phyloP scores from a whole-genome alignment of 305 asterid species.

The Withania somnifera region DNA sequence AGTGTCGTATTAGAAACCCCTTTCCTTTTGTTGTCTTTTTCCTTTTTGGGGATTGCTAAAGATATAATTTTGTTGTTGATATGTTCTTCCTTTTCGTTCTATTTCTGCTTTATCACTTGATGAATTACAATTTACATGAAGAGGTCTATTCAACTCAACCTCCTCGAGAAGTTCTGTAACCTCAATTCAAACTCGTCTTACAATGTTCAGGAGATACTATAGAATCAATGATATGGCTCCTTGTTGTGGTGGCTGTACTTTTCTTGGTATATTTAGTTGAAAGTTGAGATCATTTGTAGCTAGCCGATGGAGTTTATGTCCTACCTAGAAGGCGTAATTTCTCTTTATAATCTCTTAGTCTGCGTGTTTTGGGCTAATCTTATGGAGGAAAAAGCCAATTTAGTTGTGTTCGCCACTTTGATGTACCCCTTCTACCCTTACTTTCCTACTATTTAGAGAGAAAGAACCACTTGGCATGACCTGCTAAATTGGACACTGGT shows the following conservation, averaged over 20 bases:
- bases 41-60: neutral
- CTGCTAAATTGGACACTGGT: too few relatives aligned
- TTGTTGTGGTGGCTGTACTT: neutral
- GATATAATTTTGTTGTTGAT: neutral
- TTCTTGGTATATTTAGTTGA: neutral
- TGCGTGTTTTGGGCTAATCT: neutral
- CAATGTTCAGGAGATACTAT: neutral
- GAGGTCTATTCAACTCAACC: neutral
- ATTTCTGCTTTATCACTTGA: neutral
- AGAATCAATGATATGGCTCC: neutral
- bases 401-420: too few relatives aligned
- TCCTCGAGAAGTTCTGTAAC: neutral
- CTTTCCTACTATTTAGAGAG: too few relatives aligned
- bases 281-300: neutral
- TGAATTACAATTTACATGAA: neutral
- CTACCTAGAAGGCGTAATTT: neutral
- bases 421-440: too few relatives aligned
- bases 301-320: neutral
- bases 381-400: too few relatives aligned
- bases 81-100: neutral
- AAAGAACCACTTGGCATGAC: too few relatives aligned
- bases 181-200: neutral
- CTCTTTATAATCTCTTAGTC: neutral
- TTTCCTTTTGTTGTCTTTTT: neutral
- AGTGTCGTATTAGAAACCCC: neutral